phyloP scores from a whole-genome alignment of 805 yeast genomes.

The Cyberlindnera japonica region DNA sequence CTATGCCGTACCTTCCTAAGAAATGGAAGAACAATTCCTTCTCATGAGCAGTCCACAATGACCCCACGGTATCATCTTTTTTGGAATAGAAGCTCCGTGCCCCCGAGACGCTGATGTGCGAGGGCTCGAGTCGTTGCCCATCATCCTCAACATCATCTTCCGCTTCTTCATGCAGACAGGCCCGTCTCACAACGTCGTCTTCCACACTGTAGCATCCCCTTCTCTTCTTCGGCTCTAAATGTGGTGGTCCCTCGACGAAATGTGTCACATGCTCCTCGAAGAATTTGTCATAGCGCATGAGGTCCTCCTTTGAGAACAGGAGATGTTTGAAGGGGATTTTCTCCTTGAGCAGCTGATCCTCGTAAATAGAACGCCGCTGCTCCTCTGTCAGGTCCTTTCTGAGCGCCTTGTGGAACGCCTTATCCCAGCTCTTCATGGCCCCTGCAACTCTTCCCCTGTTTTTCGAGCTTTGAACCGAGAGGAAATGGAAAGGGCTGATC shows the following conservation, averaged over 20 bases:
- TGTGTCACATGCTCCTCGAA: background rate
- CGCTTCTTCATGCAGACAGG: background rate
- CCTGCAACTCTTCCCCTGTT: too few relatives aligned
- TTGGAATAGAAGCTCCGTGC: background rate
- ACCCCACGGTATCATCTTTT: conserved; percentile 3
- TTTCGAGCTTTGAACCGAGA: too few relatives aligned
- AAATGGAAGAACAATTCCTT: conserved; percentile 49
- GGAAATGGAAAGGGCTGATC: too few relatives aligned
- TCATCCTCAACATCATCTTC: background rate
- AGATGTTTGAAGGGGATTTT: background rate
- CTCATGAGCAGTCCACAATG: conserved; percentile 30
- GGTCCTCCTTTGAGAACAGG: background rate
- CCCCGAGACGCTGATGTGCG: background rate
- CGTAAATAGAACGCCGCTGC: too few relatives aligned
- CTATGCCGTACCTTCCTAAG: conserved; percentile 47
- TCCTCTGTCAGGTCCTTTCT: too few relatives aligned
- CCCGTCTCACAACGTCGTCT: background rate
- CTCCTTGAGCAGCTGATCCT: too few relatives aligned
- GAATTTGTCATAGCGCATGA: background rate
- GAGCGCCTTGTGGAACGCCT: too few relatives aligned
- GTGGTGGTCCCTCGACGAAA: background rate
- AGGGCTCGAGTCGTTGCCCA: background rate
- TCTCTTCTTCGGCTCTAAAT: background rate
- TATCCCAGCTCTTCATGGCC: too few relatives aligned
- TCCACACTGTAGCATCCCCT: background rate